phyloP scores from a whole-genome alignment of 768 basidiomycete genomes.

The Kwoniella europaea region DNA sequence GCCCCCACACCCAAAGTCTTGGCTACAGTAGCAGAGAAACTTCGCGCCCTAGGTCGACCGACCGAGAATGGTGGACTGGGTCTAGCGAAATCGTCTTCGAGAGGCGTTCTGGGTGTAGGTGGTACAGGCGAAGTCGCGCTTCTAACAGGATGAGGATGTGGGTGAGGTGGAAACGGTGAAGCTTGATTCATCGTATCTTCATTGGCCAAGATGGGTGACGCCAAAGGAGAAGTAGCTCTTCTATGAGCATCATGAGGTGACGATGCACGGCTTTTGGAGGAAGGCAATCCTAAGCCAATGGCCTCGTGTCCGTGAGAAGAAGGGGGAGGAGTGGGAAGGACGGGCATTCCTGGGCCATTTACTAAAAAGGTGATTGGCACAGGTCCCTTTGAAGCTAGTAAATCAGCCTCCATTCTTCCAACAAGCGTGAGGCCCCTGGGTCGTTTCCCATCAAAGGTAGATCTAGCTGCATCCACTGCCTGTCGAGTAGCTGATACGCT shows the following conservation, averaged over 20 bases:
- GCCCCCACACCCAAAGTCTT: slow-evolving; percentile 31
- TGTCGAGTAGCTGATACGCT: slow-evolving; percentile 41
- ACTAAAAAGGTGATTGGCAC: slow-evolving; percentile 54
- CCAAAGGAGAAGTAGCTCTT: slow-evolving; percentile 20
- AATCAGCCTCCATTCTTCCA: slow-evolving; percentile 53
- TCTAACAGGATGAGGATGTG: slow-evolving; percentile 26
- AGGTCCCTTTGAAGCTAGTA: slow-evolving; percentile 48
- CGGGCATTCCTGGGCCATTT: slow-evolving; percentile 33
- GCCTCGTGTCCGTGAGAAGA: neutral
- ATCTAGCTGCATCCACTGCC: slow-evolving; percentile 43
- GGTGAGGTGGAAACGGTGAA: slow-evolving; percentile 46
- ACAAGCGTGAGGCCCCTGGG: slow-evolving; percentile 47
- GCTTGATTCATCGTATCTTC: slow-evolving; percentile 16
- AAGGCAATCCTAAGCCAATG: slow-evolving; percentile 38
- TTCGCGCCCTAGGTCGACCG: slow-evolving; percentile 39
- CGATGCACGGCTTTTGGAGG: slow-evolving; percentile 14
- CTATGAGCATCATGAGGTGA: slow-evolving; percentile 3
- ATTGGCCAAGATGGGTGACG: slow-evolving; percentile 13
- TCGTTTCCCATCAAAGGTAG: slow-evolving; percentile 33
- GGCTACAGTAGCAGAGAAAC: slow-evolving; percentile 42
- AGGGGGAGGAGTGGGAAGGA: neutral
- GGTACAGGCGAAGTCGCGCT: slow-evolving; percentile 37
- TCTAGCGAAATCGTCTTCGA: slow-evolving; percentile 2
- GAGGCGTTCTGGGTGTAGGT: slow-evolving; percentile 1
- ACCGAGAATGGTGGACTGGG: slow-evolving; percentile 28